Conservation (phyloP, 352 stramenopile species). For the Pythium brachiatum region DNA sequence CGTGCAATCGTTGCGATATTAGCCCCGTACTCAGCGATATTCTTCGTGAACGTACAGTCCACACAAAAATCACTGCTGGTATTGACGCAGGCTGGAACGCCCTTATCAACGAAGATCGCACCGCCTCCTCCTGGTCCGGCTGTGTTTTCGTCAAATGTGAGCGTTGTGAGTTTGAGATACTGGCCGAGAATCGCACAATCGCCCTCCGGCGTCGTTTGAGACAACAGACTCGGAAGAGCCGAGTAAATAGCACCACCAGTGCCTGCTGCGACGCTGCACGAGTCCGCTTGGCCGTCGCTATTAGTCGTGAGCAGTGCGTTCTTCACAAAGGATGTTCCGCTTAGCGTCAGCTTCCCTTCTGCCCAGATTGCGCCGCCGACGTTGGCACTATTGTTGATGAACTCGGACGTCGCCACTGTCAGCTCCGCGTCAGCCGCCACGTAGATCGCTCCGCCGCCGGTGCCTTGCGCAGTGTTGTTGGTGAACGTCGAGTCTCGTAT, state of each 20-base stretch:
- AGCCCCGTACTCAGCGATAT: background rate
- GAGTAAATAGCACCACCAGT: constrained; percentile 5
- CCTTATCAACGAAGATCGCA: constrained; percentile 12
- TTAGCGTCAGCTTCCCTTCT: constrained; percentile 1
- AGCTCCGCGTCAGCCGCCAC: background rate
- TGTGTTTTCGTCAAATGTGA: constrained; percentile 11
- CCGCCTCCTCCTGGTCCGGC: constrained; percentile 15
- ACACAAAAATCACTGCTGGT: background rate
- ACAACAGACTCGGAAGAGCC: background rate
- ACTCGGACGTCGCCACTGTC: background rate
- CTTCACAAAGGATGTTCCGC: background rate
- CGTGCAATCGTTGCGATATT: constrained; percentile 4
- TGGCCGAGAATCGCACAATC: background rate
- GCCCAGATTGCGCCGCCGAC: constrained; percentile 8
- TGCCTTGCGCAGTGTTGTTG: constrained; percentile 1
- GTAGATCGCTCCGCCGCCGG: constrained; percentile 5
- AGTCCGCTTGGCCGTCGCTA: background rate
- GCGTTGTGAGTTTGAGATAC: background rate
- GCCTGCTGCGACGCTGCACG: constrained; percentile 4
- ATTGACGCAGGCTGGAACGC: constrained; percentile 9
- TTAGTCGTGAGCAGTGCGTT: background rate
- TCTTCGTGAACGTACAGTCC: background rate
- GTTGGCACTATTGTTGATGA: background rate
- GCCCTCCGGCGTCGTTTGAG: background rate
- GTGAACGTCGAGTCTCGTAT: background rate